phyloP scores from a whole-genome alignment of 345 rosid species.

The Ceriops decandra region DNA sequence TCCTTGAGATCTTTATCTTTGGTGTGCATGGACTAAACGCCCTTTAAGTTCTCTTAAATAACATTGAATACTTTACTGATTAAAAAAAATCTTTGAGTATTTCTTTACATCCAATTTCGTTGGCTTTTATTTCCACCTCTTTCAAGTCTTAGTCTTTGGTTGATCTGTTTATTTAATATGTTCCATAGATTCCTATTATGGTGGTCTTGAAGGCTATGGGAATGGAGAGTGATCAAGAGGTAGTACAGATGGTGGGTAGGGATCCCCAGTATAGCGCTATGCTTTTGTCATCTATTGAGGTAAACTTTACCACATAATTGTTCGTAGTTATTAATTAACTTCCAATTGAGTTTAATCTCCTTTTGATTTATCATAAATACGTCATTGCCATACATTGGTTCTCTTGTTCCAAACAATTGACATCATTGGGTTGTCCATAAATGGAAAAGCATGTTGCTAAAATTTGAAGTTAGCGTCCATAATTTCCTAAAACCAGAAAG shows the following conservation, averaged over 20 bases:
- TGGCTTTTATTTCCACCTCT: neutral
- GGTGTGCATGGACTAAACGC: neutral
- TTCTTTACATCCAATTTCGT: neutral
- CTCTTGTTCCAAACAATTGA: neutral
- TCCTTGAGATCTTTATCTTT: neutral
- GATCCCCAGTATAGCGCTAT: constrained; percentile 78
- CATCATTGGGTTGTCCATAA: neutral
- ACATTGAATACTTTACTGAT: too few relatives aligned
- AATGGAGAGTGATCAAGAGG: constrained; percentile 96
- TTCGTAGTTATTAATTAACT: neutral
- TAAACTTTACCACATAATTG: constrained; percentile 15
- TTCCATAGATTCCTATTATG: constrained; percentile 69
- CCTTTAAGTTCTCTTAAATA: neutral
- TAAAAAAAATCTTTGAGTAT: neutral
- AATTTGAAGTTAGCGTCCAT: neutral
- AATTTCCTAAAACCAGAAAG: neutral
- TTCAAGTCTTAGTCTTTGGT: constrained; percentile 1
- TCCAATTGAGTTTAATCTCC: neutral
- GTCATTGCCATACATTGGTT: too few relatives aligned
- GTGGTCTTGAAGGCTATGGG: constrained; percentile 93
- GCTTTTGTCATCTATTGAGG: constrained; percentile 88
- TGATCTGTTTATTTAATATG: neutral
- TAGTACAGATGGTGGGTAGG: constrained; percentile 91
- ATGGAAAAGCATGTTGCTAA: too few relatives aligned
- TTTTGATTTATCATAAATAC: neutral